These are phyloP conservation scores for Pseudogymnoascus pannorum DNA, from an alignment of 2,329 filamentous ascomycete genomes.

Conservation along the genomic window DNA sequence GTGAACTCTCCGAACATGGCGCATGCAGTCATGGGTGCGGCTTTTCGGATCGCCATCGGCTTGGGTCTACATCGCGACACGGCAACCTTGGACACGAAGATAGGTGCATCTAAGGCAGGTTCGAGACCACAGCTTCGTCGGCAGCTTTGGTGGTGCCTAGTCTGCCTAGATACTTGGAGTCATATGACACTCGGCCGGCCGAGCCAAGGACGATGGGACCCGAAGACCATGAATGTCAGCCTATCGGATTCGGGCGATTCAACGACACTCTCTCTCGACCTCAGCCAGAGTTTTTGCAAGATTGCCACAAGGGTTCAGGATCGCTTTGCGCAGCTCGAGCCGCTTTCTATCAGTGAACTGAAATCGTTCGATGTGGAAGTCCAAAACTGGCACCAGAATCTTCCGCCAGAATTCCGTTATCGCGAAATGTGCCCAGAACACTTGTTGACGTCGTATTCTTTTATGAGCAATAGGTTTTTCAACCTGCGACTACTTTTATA, in stretches of 20 bases:
- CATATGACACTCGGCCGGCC: conserved; percentile 1
- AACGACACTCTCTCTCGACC: not conserved
- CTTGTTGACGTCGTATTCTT: not conserved
- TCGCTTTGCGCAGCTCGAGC: not conserved
- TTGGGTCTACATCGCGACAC: conserved; percentile 18
- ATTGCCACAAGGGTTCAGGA: not conserved
- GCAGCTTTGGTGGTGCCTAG: conserved; percentile 38
- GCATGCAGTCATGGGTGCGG: conserved; percentile 18
- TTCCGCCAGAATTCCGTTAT: not conserved
- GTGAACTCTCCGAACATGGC: conserved; percentile 23
- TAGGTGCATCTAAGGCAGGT: not conserved
- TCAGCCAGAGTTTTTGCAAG: not conserved
- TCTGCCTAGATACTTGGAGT: conserved; percentile 36
- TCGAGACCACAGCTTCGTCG: conserved; percentile 20
- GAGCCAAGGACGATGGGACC: conserved; percentile 1
- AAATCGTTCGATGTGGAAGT: not conserved
- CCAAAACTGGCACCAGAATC: not conserved
- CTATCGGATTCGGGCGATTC: not conserved
- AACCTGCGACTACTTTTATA: not conserved
- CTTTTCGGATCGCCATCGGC: conserved; percentile 18
- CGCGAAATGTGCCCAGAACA: not conserved
- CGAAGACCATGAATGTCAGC: conserved; percentile 3
- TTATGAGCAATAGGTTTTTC: conserved; percentile 4
- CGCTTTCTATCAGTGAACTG: not conserved
- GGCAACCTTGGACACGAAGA: not conserved